Evolutionary conservation across 2,329 filamentous ascomycete species (phyloP), one percentile per base, ranked within the genome.

Genomic region (Ramularia endophylla): DNA sequence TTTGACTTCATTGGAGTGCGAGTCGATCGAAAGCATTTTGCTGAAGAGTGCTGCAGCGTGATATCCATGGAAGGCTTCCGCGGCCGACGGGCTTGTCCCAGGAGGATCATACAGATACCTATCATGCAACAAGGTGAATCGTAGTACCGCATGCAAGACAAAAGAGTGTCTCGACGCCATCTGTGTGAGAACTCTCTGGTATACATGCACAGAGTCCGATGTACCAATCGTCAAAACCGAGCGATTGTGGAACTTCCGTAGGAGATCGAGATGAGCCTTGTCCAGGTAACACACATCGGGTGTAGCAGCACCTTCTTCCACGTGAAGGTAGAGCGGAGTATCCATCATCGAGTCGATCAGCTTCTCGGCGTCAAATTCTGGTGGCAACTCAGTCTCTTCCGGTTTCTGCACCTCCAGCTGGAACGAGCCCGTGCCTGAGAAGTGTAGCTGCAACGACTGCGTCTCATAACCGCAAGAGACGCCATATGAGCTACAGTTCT

Each of bases 51-150:
- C 65, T 4, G 68, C 68, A 16, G 65, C 69, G 33, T 68, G 68
- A 41, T 67, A 70, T 62, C 65, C 69, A 56, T 78, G 73, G 36
- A 68, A 69, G 8, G 62, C 56, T 50, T 69, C 69, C 15, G 56
- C 53, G 9, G 49, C 45, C 20, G 61, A 52, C 54, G 52, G 9
- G 25, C 43, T 51, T 49, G 28, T 40, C 27, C 44, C 38, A 33
- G 44, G n/a, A 8, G 47, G 36, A 19, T 52, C 46, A 6, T 56
- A 44, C 11, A 73, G 55, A 45, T 69, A 62, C 5, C 70, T 65
- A 45, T 78, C 74, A 48, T 81, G 76, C 47, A 75, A 67, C 3
- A 73, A 55, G 2, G 75, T 72, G 16, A 79, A 51, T 15, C 71
- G 65, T 20, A 78, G 61, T 13, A 77, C 64, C 34, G 72, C 62